Conservation (phyloP, 2,329 filamentous ascomycete species). For the Achaetomium macrosporum region DNA sequence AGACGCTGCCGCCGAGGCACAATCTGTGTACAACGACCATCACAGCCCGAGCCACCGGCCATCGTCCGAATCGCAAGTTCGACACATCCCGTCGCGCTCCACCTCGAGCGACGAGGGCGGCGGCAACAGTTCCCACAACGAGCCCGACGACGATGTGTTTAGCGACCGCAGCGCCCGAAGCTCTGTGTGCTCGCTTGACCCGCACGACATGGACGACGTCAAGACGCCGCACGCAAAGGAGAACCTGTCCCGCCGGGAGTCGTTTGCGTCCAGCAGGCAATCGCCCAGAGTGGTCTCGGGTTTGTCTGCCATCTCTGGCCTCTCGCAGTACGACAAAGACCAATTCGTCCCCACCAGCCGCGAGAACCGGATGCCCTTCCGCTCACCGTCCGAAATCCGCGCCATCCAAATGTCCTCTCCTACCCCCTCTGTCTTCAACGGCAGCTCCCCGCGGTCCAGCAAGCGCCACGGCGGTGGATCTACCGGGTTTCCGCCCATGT, state of each 20-base stretch:
- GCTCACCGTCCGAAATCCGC: constrained; percentile 62
- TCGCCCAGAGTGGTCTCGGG: constrained; percentile 44
- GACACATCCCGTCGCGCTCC: constrained; percentile 20
- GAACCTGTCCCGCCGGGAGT: constrained; percentile 25
- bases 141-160: constrained; percentile 52
- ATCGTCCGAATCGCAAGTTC: constrained; percentile 21
- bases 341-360: constrained; percentile 50
- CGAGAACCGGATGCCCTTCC: constrained; percentile 58
- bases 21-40: constrained; percentile 7
- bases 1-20: constrained; percentile 8
- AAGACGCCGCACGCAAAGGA: constrained; percentile 26
- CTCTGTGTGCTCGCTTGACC: constrained; percentile 46
- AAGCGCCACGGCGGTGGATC: constrained; percentile 33
- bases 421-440: constrained; percentile 45
- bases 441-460: constrained; percentile 49
- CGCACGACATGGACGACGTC: constrained; percentile 3
- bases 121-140: constrained; percentile 47
- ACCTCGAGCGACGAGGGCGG: constrained; percentile 31
- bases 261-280: constrained; percentile 21
- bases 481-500: constrained; percentile 41
- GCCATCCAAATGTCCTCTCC: constrained; percentile 69
- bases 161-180: constrained; percentile 53
- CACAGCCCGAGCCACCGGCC: constrained; percentile 17
- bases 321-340: constrained; percentile 48
- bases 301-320: constrained; percentile 45